These are phyloP conservation scores for Pseudotsuga menziesii DNA, from an alignment of 75 land plant species.

Conservation along the genomic window DNA sequence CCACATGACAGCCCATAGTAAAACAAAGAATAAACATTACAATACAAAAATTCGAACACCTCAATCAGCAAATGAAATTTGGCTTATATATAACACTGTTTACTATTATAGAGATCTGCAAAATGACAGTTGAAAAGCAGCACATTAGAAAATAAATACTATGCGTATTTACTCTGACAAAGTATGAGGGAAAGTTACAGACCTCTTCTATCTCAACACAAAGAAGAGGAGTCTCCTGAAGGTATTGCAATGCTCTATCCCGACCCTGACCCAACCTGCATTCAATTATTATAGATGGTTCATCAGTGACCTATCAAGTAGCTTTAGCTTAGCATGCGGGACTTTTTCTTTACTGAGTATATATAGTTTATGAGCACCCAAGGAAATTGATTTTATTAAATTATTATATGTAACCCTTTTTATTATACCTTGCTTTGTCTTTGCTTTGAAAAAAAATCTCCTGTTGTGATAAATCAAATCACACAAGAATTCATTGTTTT, in stretches of 20 bases:
- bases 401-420: not conserved
- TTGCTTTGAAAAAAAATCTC: not conserved
- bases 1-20: too few relatives aligned
- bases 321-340: not conserved
- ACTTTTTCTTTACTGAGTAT: not conserved
- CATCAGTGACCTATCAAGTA: not conserved
- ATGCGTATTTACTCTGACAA: not conserved
- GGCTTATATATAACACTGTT: too few relatives aligned
- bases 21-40: too few relatives aligned
- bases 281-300: not conserved
- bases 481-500: not conserved
- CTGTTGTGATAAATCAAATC: not conserved
- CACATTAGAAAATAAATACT: not conserved
- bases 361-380: not conserved
- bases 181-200: not conserved
- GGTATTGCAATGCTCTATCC: slow-evolving; percentile 35
- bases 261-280: slow-evolving; percentile 40
- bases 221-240: slow-evolving; percentile 28
- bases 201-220: slow-evolving; percentile 34
- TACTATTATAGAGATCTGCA: too few relatives aligned
- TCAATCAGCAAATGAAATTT: not conserved
- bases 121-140: not conserved
- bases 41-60: too few relatives aligned
- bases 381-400: not conserved
- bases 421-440: not conserved